These are phyloP conservation scores for Auxenochlorella pyrenoidosa DNA, from an alignment of 139 green algal genomes.

Conservation along the genomic window DNA sequence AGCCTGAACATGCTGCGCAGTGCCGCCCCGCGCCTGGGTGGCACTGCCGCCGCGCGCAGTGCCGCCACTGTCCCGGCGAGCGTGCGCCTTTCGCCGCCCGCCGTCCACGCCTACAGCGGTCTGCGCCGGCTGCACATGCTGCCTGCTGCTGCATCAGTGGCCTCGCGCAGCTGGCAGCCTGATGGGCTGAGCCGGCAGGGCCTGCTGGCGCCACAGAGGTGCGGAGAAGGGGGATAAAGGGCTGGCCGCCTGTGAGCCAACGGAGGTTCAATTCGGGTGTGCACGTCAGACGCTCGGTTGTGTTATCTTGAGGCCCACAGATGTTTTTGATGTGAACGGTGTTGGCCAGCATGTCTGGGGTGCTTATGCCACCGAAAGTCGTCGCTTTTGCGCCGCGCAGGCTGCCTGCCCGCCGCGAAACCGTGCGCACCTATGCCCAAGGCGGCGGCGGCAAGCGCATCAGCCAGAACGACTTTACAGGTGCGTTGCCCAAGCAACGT, in stretches of 20 bases:
- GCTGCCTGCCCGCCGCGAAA: background rate
- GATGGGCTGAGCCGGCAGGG: background rate
- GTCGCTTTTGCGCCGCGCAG: background rate
- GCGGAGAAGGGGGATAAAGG: background rate
- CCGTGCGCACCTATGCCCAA: constrained; percentile 34
- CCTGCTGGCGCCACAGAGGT: constrained; percentile 8
- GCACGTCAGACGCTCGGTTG: too few species aligned
- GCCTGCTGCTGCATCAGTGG: background rate
- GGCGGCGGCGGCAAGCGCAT: constrained; percentile 73
- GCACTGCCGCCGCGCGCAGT: background rate
- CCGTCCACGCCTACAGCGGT: background rate
- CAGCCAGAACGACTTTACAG: constrained; percentile 94
- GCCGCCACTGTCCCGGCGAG: background rate
- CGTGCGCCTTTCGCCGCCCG: background rate
- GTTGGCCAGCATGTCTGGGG: background rate
- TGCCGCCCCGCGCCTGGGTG: background rate
- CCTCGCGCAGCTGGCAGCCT: background rate
- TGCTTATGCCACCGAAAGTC: background rate
- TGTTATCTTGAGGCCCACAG: too few species aligned
- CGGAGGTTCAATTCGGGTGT: too few species aligned
- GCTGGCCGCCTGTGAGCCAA: background rate
- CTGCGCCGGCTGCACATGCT: constrained; percentile 7
- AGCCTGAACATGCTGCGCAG: background rate
- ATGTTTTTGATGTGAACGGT: too few species aligned
- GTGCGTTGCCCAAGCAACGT: constrained; percentile 40